Base-by-base conservation (phyloP, 2,329 filamentous ascomycete species). In the Dactylellina sp. region DNA sequence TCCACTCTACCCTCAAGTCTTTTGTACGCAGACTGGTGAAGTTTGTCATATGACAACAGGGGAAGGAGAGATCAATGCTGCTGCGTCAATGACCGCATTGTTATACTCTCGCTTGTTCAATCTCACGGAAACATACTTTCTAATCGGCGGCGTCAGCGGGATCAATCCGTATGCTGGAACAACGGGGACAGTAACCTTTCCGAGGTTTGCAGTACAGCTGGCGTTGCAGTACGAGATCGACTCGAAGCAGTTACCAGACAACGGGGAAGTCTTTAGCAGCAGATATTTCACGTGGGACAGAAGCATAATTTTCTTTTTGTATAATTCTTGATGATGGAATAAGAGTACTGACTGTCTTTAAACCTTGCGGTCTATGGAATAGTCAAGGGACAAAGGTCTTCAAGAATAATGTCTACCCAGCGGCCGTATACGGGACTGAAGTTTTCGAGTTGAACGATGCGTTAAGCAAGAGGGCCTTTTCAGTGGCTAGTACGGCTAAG, bases 181-280 rank as follows among this genome's bases (percentile, higher is more conserved):
- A 0, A 83, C 90, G 2, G 87, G 86, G 47, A 85, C 86, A 42
- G 89, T 91, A 0, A 88, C 89, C 0, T 86, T 93, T 61, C 86
- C 88, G 39, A 85, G 86, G 20, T 93, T 88, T 78, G 86, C 89
- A 0, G 85, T 93, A 3, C 91, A 93, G 79, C 89, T 92, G 1
- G 89, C 88, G 0, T 82, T 92, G 60, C 90, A 93, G 80, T 91
- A 92, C 76, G 90, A 93, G 80, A 86, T 93, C 74, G 90, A 92
- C 77, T 82, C 86, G 0, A 86, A 90, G 35, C 89, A 91, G 74
- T 86, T 91, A 35, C 88, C 89, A 0, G 78, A 79, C 1, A 88
- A 46, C 28, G 61, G 61, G 18, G 53, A 22, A 2, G 50, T 24
- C 49, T 64, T 64, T 64, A 47, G 24, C 11, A 64, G 61, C 49